Evolutionary conservation across 1,139 yeast genomes (phyloP).

Genomic region (Meyerozyma smithsonii): DNA sequence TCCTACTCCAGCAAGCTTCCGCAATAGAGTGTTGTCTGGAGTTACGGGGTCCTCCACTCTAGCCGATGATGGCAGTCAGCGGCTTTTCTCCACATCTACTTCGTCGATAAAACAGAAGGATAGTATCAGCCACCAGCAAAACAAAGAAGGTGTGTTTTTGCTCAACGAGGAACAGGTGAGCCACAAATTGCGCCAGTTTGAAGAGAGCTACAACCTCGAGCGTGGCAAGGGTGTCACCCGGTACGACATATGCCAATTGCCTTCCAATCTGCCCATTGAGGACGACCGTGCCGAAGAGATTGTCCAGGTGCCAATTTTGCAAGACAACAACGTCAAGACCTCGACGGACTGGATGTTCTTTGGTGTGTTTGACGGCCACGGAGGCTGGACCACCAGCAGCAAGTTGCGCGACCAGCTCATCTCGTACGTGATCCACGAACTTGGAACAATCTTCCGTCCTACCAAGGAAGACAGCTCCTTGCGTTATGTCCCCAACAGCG

Average conservation of each 20-base stretch:
- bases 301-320: constrained; percentile 70
- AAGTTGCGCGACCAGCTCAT: constrained; percentile 78
- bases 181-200: constrained; percentile 61
- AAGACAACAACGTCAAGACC: constrained; percentile 47
- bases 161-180: constrained; percentile 75
- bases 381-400: constrained; percentile 91
- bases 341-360: constrained; percentile 90
- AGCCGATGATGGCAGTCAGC: constrained; percentile 18
- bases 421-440: constrained; percentile 68
- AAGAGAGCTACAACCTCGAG: constrained; percentile 75
- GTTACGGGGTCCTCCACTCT: constrained; percentile 4
- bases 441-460: constrained; percentile 62
- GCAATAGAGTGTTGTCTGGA: constrained; percentile 6
- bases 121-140: constrained; percentile 40
- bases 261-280: constrained; percentile 92
- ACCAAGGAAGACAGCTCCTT: constrained; percentile 44
- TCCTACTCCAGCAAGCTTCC: constrained; percentile 7
- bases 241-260: constrained; percentile 84
- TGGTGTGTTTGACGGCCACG: constrained; percentile 96
- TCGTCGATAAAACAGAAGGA: constrained; percentile 36
- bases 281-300: constrained; percentile 88
- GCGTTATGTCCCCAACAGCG: constrained; percentile 56
- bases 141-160: constrained; percentile 40
- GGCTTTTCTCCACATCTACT: constrained; percentile 42
- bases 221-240: constrained; percentile 90